phyloP scores from a whole-genome alignment of 2,329 filamentous ascomycete species.

The Fusarium dimerum region DNA sequence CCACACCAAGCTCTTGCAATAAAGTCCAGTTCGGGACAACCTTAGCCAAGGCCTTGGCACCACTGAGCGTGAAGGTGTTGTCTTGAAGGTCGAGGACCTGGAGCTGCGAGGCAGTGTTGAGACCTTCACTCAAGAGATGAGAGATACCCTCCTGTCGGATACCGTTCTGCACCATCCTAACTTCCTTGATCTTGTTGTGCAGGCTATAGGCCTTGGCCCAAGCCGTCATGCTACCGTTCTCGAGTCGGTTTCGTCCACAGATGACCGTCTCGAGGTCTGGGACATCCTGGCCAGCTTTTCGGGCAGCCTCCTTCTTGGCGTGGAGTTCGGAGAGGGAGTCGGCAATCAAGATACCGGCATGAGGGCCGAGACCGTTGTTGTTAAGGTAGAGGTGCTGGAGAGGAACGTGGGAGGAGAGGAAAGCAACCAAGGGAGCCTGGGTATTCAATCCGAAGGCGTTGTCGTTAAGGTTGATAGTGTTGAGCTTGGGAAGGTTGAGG shows the following conservation, averaged over 20 bases:
- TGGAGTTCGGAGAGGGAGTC: constrained; percentile 84
- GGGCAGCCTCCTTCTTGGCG: constrained; percentile 77
- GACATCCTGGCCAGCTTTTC: constrained; percentile 69
- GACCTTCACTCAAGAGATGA: constrained; percentile 74
- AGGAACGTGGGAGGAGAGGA: constrained; percentile 84
- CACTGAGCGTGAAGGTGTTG: constrained; percentile 89
- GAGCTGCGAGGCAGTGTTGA: constrained; percentile 69
- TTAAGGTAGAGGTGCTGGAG: constrained; percentile 94
- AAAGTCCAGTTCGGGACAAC: constrained; percentile 74
- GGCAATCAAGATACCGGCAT: constrained; percentile 85
- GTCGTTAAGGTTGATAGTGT: constrained; percentile 93
- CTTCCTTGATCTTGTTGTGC: constrained; percentile 76
- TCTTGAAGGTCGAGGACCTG: constrained; percentile 89
- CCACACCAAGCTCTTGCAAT: constrained; percentile 81
- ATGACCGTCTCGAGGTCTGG: constrained; percentile 93
- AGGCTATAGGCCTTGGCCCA: constrained; percentile 89
- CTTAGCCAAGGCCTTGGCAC: constrained; percentile 75
- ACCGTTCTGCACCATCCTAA: constrained; percentile 99
- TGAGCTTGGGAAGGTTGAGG: constrained; percentile 80
- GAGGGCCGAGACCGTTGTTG: constrained; percentile 95
- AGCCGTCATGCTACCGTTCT: constrained; percentile 93
- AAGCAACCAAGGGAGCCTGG: constrained; percentile 87
- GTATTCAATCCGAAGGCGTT: constrained; percentile 98
- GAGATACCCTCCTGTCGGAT: constrained; percentile 93
- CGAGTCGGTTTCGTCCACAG: constrained; percentile 91